Percentiles rank a stretch among this genome's conserved stretches.
These are phyloP conservation scores for Neonectria ditissima DNA, from an alignment of 2,329 filamentous ascomycete species.

Conservation along the genomic window DNA sequence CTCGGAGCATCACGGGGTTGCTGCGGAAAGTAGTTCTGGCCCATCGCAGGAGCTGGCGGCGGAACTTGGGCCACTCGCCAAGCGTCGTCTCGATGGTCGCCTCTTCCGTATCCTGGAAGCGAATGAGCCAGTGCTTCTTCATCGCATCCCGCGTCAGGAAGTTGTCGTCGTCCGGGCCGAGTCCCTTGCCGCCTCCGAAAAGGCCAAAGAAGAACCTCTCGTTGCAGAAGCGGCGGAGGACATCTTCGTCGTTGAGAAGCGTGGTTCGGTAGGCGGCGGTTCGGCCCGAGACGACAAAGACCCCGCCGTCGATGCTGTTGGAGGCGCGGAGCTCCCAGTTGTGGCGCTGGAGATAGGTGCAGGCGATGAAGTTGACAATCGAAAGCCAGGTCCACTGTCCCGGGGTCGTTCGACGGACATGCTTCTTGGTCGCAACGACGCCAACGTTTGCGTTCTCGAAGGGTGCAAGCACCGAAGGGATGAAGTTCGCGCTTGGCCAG, in stretches of 20 bases:
- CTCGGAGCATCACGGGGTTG: conserved; percentile 62
- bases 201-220: conserved; percentile 62
- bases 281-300: conserved; percentile 69
- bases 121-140: conserved; percentile 62
- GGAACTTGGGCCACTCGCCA: conserved; percentile 62
- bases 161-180: conserved; percentile 70
- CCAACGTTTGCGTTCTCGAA: conserved; percentile 62
- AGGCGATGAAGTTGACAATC: conserved; percentile 67
- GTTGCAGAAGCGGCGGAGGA: conserved; percentile 58
- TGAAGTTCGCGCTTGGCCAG: conserved; percentile 57
- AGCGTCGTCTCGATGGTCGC: conserved; percentile 64
- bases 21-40: conserved; percentile 68
- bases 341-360: conserved; percentile 70
- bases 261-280: conserved; percentile 63
- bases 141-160: conserved; percentile 68
- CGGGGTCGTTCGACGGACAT: conserved; percentile 55
- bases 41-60: conserved; percentile 67
- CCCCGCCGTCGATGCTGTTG: conserved; percentile 67
- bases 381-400: conserved; percentile 45
- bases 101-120: conserved; percentile 64
- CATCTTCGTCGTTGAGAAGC: conserved; percentile 59
- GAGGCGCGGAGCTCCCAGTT: conserved; percentile 71
- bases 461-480: conserved; percentile 56
- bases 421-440: conserved; percentile 68
- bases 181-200: conserved; percentile 50